Evolutionary conservation across 129 eudicot genomes (phyloP).

Genomic region (Ambrosia trifida): DNA sequence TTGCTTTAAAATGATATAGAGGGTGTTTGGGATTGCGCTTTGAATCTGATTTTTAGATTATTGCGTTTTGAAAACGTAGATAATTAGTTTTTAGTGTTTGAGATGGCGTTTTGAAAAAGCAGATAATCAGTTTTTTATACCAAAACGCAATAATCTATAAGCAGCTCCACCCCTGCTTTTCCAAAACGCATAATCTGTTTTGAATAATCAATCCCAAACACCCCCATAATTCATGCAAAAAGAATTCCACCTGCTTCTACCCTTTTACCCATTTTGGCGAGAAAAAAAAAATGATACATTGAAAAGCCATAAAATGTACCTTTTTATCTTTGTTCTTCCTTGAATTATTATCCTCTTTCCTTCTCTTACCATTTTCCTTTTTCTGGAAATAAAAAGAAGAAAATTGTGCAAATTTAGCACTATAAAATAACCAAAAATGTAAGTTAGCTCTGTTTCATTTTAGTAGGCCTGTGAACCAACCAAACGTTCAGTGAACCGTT

Average conservation of each 20-base stretch:
- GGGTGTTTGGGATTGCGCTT: too few species aligned
- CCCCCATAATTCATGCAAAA: background rate
- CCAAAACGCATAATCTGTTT: too few species aligned
- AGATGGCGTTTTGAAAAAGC: too few species aligned
- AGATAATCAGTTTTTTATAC: too few species aligned
- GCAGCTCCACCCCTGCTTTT: too few species aligned
- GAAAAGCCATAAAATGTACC: constrained; percentile 42
- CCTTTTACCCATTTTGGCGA: constrained; percentile 5
- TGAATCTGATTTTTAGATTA: too few species aligned
- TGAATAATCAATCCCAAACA: too few species aligned
- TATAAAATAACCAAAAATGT: background rate
- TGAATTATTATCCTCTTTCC: constrained; percentile 73
- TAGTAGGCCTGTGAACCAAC: too few species aligned
- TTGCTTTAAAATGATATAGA: background rate
- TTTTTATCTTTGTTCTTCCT: constrained; percentile 85
- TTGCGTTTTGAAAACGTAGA: too few species aligned
- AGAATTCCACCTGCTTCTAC: background rate
- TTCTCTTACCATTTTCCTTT: constrained; percentile 88
- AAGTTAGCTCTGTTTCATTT: background rate
- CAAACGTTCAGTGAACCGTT: too few species aligned
- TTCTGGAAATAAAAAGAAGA: constrained; percentile 53
- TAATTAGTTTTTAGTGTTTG: too few species aligned
- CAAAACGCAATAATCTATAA: too few species aligned
- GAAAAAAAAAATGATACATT: background rate
- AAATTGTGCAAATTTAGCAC: background rate